A percentile compares a stretch with the other conserved stretches of the same genome.
Evolutionary conservation across 2,329 filamentous ascomycete species (phyloP).

Genomic region (Acephala macrosclerotiorum): DNA sequence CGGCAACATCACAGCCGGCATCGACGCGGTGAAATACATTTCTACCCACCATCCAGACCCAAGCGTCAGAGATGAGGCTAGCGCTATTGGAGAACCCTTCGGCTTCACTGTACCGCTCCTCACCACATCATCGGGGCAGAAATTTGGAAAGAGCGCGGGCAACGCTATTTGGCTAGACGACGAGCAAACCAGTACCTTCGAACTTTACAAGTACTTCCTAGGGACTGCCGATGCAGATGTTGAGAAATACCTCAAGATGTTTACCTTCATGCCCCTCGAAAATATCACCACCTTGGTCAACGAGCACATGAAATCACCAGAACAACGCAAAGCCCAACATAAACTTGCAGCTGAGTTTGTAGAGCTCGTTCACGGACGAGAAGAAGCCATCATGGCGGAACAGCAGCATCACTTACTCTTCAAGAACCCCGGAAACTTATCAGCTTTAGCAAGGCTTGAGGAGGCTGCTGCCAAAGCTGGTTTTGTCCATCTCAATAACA

Average conservation of each 20-base stretch:
- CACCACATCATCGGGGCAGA: slow-evolving; percentile 83
- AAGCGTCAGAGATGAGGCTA: slow-evolving; percentile 51
- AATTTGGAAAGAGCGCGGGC: slow-evolving; percentile 93
- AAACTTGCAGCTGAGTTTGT: slow-evolving; percentile 83
- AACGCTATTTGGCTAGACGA: slow-evolving; percentile 94
- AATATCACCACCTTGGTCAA: slow-evolving; percentile 74
- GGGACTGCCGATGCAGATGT: slow-evolving; percentile 83
- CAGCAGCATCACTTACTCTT: slow-evolving; percentile 60
- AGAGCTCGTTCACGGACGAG: slow-evolving; percentile 76
- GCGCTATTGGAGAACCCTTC: slow-evolving; percentile 60
- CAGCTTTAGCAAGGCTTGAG: slow-evolving; percentile 13
- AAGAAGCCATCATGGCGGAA: slow-evolving; percentile 69
- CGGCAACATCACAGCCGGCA: slow-evolving; percentile 92
- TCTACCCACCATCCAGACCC: slow-evolving; percentile 63
- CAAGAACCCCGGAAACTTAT: slow-evolving; percentile 8
- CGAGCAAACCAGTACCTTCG: slow-evolving; percentile 80
- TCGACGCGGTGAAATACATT: slow-evolving; percentile 83
- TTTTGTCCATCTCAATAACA: slow-evolving; percentile 50
- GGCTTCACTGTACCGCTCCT: slow-evolving; percentile 92
- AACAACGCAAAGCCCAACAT: slow-evolving; percentile 82
- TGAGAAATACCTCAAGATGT: slow-evolving; percentile 82
- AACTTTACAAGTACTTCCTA: slow-evolving; percentile 91
- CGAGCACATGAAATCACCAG: slow-evolving; percentile 71
- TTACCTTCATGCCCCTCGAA: slow-evolving; percentile 83
- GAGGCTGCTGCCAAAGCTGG: slow-evolving; percentile 17